phyloP scores from a whole-genome alignment of 1,284 basidiomycete genomes.

The Somion occarium region DNA sequence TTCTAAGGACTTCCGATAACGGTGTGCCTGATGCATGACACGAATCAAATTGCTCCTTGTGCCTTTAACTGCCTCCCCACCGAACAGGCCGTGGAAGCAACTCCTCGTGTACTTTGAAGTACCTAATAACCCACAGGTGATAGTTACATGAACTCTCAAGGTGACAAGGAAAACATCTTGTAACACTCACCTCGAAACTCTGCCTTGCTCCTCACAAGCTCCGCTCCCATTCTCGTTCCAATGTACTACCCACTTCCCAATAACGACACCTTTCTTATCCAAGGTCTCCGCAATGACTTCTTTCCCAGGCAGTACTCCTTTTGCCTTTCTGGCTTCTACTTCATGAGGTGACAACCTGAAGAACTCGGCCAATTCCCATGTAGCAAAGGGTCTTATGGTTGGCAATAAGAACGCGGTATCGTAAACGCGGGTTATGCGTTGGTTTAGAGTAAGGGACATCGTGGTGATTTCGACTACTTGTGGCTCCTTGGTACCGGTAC shows the following conservation, averaged over 20 bases:
- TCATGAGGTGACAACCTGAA: conserved; percentile 44
- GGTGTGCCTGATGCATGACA: too few species aligned
- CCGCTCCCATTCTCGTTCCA: conserved; percentile 66
- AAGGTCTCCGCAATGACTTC: conserved; percentile 74
- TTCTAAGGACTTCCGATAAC: neutral
- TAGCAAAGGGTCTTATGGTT: conserved; percentile 70
- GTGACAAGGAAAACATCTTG: neutral
- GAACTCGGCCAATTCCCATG: conserved; percentile 68
- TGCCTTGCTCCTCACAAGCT: neutral
- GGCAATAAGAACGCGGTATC: conserved; percentile 69
- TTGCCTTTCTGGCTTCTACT: conserved; percentile 29
- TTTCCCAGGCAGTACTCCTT: conserved; percentile 31
- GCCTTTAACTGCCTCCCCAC: neutral
- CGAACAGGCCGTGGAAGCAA: conserved; percentile 33
- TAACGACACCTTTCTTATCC: conserved; percentile 53
- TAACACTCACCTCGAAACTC: neutral
- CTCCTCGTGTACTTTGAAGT: conserved; percentile 86
- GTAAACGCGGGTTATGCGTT: conserved; percentile 65
- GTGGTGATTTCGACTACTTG: conserved; percentile 65
- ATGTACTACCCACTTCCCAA: conserved; percentile 75
- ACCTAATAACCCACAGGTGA: conserved; percentile 31
- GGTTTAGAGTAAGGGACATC: conserved; percentile 53
- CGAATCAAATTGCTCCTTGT: too few species aligned
- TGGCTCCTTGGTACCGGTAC: conserved; percentile 14
- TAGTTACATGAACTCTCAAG: neutral